Percentiles rank a stretch among this genome's conserved stretches.
phyloP scores from a whole-genome alignment of 1,284 basidiomycete genomes.

The Caloboletus inedulis region DNA sequence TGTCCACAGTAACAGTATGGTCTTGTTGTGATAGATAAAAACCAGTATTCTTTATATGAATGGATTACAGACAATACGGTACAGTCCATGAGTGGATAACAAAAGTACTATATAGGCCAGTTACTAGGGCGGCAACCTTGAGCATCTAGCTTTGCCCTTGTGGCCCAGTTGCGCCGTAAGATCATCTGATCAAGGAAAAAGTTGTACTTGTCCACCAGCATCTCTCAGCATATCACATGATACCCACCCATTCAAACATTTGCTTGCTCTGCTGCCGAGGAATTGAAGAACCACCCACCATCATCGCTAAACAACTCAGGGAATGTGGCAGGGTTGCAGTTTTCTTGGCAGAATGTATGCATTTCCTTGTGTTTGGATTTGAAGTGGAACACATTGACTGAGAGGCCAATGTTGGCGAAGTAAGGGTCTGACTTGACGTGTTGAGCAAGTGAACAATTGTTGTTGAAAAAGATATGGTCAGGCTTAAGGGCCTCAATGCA shows the following conservation, averaged over 20 bases:
- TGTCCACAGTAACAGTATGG: too few species aligned
- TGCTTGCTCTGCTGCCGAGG: neutral
- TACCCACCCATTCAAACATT: neutral
- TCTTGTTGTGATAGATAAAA: too few species aligned
- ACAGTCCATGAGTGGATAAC: too few species aligned
- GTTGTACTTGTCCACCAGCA: conserved; percentile 21
- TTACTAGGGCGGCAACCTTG: too few species aligned
- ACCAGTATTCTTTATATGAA: too few species aligned
- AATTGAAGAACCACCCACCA: neutral
- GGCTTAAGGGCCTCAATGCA: neutral
- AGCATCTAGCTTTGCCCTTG: neutral
- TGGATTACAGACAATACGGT: too few species aligned
- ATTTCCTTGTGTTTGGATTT: neutral
- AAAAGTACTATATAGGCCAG: too few species aligned
- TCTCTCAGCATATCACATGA: conserved; percentile 14
- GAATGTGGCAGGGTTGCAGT: too few species aligned
- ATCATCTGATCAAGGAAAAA: conserved; percentile 42
- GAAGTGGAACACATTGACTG: neutral
- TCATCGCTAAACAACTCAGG: neutral
- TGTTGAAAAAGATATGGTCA: too few species aligned
- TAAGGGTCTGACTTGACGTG: neutral
- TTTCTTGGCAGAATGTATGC: neutral
- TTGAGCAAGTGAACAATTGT: neutral
- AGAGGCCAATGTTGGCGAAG: neutral
- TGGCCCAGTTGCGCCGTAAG: conserved; percentile 20